Evolutionary conservation across 139 green algal species (phyloP), one percentile per base, ranked within the genome.

Genomic region (Chlamydomonas asymmetrica): DNA sequence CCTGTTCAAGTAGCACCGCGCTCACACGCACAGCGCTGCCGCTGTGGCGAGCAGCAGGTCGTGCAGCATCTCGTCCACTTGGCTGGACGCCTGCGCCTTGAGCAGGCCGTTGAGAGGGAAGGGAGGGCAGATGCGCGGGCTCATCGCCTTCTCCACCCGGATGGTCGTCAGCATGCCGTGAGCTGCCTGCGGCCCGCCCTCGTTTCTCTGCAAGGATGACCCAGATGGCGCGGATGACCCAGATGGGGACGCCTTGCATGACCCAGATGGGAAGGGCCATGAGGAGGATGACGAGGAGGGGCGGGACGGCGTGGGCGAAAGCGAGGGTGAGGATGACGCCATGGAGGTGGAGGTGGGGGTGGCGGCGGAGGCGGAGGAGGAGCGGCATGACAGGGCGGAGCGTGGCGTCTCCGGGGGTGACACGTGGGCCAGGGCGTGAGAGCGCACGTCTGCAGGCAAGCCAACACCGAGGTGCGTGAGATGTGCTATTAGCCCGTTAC

Each of bases 41-140:
- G 70, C 70, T 20, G 70, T 76, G 39, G 70, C 70, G 22, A 35
- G 1, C 40, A 76, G 70, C 59, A 78, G 61, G 43, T 60, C 72
- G 48, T 64, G 22, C 34, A 78, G 27, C 72, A 78, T 78, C 6
- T 78, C 61, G 13, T 57, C 49, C 43, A 78, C 72, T 48, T 78
- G 72, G 1, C 27, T 49, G 4, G 32, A 31, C 0, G 72, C 72
- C 20, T 78, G 72, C 45, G 61, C 62, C 48, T 78, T 78, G 27
- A 78, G 72, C 13, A 71, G 61, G 45, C 65, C 61, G 62, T 78
- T 78, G 45, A 78, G 59, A 3, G 72, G 72, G 72, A 59, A 78
- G 27, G 72, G 72, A 48, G 72, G 72, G 37, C n/a, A 45, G 35
- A 78, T 27, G 40, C 54, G 56, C 45, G 72, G 72, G 3, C 54